Conservation (phyloP, 306 rosid species). For the Quercus parvula region DNA sequence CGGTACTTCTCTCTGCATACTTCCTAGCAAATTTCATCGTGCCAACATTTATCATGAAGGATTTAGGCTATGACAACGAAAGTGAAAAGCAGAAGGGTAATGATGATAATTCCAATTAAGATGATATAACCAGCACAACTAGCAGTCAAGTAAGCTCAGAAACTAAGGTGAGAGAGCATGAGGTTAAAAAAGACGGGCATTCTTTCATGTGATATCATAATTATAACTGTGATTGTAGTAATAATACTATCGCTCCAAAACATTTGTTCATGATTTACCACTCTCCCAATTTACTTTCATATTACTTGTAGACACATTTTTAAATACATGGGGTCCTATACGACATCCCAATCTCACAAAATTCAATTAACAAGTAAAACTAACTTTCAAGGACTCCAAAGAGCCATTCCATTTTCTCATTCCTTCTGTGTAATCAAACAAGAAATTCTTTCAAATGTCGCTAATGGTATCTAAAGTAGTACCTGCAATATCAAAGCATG, state of each 20-base stretch:
- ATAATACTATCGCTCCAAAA: neutral
- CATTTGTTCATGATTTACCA: neutral
- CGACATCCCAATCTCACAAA: neutral
- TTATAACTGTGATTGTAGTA: neutral
- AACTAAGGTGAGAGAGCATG: constrained; percentile 1
- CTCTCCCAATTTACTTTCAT: neutral
- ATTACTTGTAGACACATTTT: neutral
- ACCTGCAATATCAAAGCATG: constrained; percentile 25
- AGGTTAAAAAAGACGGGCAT: neutral
- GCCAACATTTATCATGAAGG: constrained; percentile 42
- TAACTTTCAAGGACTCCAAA: neutral
- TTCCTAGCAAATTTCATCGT: constrained; percentile 49
- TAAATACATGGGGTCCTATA: neutral
- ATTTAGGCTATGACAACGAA: constrained; percentile 25
- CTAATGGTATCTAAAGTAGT: constrained; percentile 14
- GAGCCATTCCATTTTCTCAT: constrained; percentile 1
- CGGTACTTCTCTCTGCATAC: constrained; percentile 36
- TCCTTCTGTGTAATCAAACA: constrained; percentile 15
- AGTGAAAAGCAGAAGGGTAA: constrained; percentile 31
- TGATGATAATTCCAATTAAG: constrained; percentile 9
- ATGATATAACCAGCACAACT: neutral
- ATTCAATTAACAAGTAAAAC: neutral
- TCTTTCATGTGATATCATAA: neutral
- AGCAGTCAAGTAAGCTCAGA: neutral
- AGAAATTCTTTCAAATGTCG: constrained; percentile 9